Evolutionary conservation across 306 rosid species (phyloP).

Genomic region (Acmispon strigosus): DNA sequence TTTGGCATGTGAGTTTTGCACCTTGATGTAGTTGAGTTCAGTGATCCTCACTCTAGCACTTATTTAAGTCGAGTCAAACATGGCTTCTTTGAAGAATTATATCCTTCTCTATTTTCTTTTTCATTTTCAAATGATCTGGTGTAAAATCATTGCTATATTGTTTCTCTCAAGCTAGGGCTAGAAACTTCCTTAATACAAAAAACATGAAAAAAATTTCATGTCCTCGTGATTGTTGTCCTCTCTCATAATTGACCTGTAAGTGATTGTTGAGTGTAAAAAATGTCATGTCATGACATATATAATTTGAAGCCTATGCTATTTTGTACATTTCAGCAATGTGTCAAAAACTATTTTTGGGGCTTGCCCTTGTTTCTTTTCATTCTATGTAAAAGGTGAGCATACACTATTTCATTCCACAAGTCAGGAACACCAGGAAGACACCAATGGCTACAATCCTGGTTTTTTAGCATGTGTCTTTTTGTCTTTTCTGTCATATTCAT

Average conservation of each 20-base stretch:
- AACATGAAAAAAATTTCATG: too few relatives aligned
- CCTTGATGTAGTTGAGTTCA: conserved; percentile 38
- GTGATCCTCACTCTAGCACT: conserved; percentile 21
- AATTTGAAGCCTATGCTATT: conserved; percentile 3
- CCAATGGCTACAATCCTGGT: conserved; percentile 98
- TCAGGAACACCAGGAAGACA: conserved; percentile 99
- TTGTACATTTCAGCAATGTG: neutral
- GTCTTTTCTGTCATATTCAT: conserved; percentile 37
- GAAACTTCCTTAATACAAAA: neutral
- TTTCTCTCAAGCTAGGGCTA: neutral
- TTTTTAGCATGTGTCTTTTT: conserved; percentile 31
- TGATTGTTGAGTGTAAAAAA: too few relatives aligned
- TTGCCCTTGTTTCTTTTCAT: conserved; percentile 6
- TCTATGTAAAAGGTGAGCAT: conserved; percentile 42
- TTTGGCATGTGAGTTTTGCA: conserved; percentile 51
- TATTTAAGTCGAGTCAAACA: neutral
- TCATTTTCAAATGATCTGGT: neutral
- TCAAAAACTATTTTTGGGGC: neutral
- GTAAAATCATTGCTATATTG: neutral
- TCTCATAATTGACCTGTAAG: too few relatives aligned
- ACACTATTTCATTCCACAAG: conserved; percentile 82
- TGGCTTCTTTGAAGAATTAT: conserved; percentile 5
- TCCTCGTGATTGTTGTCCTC: too few relatives aligned
- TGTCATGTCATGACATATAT: neutral
- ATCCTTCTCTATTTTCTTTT: neutral